phyloP scores from a whole-genome alignment of 768 basidiomycete genomes.

The Hemileccinum rubropunctum region DNA sequence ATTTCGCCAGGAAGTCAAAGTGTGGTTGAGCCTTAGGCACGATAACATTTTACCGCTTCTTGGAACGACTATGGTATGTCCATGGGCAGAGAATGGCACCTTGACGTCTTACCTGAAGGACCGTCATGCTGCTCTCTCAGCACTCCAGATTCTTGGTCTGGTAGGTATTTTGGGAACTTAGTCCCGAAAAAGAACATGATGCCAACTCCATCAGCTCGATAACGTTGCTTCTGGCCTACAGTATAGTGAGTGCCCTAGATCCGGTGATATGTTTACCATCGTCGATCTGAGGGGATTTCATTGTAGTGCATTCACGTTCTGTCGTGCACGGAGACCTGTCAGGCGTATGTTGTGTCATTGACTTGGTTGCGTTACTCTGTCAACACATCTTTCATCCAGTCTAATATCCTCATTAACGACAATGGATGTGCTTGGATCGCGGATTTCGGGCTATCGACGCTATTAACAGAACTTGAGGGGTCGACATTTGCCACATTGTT shows the following conservation, averaged over 20 bases:
- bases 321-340: constrained; percentile 21
- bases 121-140: constrained; percentile 6
- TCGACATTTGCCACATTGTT: constrained; percentile 17
- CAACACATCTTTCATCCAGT: constrained; percentile 18
- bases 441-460: constrained; percentile 43
- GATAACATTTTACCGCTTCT: constrained; percentile 23
- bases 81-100: constrained; percentile 23
- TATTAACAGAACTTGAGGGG: constrained; percentile 8
- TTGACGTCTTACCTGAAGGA: constrained; percentile 20
- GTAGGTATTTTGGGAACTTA: background rate
- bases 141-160: background rate
- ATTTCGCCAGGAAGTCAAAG: constrained; percentile 21
- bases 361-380: background rate
- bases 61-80: constrained; percentile 24
- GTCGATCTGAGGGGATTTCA: background rate
- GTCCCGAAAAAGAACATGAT: background rate
- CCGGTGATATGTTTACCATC: background rate
- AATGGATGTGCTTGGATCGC: constrained; percentile 37
- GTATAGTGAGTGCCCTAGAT: constrained; percentile 9
- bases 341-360: constrained; percentile 6
- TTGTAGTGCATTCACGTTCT: constrained; percentile 16
- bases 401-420: constrained; percentile 41
- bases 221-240: constrained; percentile 11
- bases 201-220: constrained; percentile 2
- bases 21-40: constrained; percentile 25